Base-by-base conservation (phyloP, 1,284 basidiomycete species). In the Sporisorium graminicola region DNA sequence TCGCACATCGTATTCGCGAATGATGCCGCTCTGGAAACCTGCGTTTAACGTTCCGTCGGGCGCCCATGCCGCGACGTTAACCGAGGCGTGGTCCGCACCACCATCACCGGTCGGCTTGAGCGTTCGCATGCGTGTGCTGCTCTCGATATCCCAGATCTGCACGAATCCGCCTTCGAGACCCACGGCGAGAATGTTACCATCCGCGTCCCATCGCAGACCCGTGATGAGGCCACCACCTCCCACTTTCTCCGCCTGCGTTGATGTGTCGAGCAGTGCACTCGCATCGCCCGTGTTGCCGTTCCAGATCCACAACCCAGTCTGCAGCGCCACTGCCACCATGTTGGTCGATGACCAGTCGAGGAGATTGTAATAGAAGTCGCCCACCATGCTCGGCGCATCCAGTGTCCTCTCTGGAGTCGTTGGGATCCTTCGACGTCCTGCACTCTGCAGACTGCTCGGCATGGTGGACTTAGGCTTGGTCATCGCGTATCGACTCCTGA, bases 291-390 rank as follows among this genome's bases (percentile, higher is more conserved):
- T 92, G 81, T 96, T 93, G 0, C 95, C 95, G 77, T 91, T 92
- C 97, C 96, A 99, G 58, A 82, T 75, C 65, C 82, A 79, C 44
- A 82, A 64, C 20, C 72, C 73, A 5, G 77, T 76, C 63, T 78
- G 76, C 58, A 85, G 58, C 3, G 80, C 82, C 16, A 85, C 79
- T 13, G 84, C 84, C 18, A 85, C 70, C 35, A 92, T 88, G 86
- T 99, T 98, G 65, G 90, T 90, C 33, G 89, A 89, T 40, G 92
- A 93, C 96, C 96, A 99, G 47, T 92, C 90, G 62, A 98, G 87
- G 37, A 99, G 88, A 86, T 99, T 99, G 81, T 98, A 91, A 86
- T 99, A 99, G 86, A 97, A 99, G 86, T 99, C 97, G 79, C 98
- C 94, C 44, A 93, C 90, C 88, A 98, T 92, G 1, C 93, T 94